Evolutionary conservation across 768 basidiomycete species (phyloP), one percentile per base, ranked within the genome.

Genomic region (Heimioporus sp.): DNA sequence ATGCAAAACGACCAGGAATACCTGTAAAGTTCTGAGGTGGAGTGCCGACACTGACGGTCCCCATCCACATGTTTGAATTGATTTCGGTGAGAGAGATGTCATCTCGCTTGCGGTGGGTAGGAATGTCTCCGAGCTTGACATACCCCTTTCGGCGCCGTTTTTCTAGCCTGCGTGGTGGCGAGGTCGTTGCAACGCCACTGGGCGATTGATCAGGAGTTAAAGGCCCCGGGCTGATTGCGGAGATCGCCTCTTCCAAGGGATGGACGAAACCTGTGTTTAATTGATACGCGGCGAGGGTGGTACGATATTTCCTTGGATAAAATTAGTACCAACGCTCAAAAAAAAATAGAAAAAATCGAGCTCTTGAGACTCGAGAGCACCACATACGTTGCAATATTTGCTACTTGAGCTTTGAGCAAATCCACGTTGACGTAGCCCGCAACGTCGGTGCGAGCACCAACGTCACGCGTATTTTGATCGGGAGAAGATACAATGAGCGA

Each of bases 31-130:
- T 57, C 53, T 64, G 61, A 5, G 76, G 64, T 16, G 81, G 81
- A 10, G 73, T 79, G 9, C 81, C 81, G 16, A 81, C 74, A 19
- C 63, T 62, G 39, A 81, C 74, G 6, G 64, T 48, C 21, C 79
- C 79, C 36, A 71, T 68, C 80, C 80, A 81, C 52, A 80, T 64
- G 39, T 65, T 56, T 13, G 66, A 67, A 48, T 64, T 59, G 43
- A 74, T 70, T 45, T 73, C 71, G 11, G 67, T 66, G 36, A 81
- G 67, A 9, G 66, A 40, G 28, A 64, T 66, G 3, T 64, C 64
- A 20, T 53, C 63, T 35, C 73, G 67, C 60, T 63, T 69, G 46
- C 4, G 17, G n/a, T 45, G 46, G n/a, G 6, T 28, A 28, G 24
- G 24, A 28, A 28, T 28, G 24, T 28, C 24, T 28, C 24, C 7